phyloP scores from a whole-genome alignment of 306 rosid species.

The Malus asiatica region DNA sequence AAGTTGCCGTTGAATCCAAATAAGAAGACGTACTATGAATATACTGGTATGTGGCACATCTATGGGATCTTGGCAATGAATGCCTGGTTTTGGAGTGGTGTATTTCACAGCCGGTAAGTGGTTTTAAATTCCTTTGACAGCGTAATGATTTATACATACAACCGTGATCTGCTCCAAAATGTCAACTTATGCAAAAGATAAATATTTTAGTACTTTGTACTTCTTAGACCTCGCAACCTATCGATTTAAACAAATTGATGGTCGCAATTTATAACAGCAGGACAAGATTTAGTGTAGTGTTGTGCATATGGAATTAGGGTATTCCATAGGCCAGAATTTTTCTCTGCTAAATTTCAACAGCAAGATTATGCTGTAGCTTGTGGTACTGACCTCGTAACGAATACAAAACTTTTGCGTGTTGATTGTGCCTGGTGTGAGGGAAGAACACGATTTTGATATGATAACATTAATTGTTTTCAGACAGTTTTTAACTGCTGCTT shows the following conservation, averaged over 20 bases:
- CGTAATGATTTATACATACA: not conserved
- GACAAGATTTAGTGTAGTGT: not conserved
- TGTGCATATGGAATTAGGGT: not conserved
- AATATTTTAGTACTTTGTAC: too few relatives aligned
- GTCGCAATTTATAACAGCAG: not conserved
- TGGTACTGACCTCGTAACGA: not conserved
- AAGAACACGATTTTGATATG: not conserved
- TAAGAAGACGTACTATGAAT: slow-evolving; percentile 75
- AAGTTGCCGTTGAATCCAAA: slow-evolving; percentile 62
- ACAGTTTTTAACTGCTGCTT: not conserved
- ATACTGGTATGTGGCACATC: slow-evolving; percentile 88
- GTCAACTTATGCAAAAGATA: not conserved
- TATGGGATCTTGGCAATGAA: slow-evolving; percentile 82
- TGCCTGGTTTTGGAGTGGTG: slow-evolving; percentile 90
- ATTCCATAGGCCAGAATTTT: not conserved
- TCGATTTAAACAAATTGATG: not conserved
- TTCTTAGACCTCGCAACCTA: not conserved
- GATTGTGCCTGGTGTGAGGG: not conserved
- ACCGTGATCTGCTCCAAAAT: not conserved
- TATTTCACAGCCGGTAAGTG: slow-evolving; percentile 83
- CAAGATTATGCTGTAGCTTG: not conserved
- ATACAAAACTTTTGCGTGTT: not conserved
- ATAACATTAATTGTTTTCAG: not conserved
- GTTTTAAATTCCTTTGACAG: not conserved
- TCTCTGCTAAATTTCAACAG: not conserved